phyloP scores from a whole-genome alignment of 2,329 filamentous ascomycete species.

The Cladorrhinum sp. region DNA sequence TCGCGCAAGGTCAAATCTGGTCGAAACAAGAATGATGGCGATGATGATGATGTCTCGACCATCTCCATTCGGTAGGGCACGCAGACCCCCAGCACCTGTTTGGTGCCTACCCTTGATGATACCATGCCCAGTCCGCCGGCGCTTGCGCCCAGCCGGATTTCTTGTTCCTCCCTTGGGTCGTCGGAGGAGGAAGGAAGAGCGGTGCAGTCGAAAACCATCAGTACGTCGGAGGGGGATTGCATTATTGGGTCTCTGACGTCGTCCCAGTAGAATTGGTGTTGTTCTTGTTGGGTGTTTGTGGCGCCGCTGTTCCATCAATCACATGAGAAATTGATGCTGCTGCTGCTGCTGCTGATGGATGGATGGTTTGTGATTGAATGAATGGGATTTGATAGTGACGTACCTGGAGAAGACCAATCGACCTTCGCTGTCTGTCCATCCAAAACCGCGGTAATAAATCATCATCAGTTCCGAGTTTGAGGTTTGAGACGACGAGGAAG shows the following conservation, averaged over 20 bases:
- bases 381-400: too few species aligned
- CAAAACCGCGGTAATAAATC: slow-evolving; percentile 24
- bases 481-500: background rate
- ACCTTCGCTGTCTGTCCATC: slow-evolving; percentile 17
- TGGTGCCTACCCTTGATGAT: slow-evolving; percentile 16
- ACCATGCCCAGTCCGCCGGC: background rate
- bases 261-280: slow-evolving; percentile 24
- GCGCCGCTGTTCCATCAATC: slow-evolving; percentile 1
- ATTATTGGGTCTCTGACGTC: slow-evolving; percentile 26
- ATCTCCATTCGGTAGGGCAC: background rate
- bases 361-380: too few species aligned
- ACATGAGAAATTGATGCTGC: background rate
- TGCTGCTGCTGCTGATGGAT: too few species aligned
- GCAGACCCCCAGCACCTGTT: slow-evolving; percentile 24
- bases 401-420: slow-evolving; percentile 24
- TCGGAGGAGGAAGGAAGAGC: too few species aligned
- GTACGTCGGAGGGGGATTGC: slow-evolving; percentile 18
- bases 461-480: slow-evolving; percentile 13
- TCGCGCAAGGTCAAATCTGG: too few species aligned
- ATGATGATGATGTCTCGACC: background rate
- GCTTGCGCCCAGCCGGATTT: slow-evolving; percentile 16
- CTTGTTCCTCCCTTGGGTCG: slow-evolving; percentile 8
- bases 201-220: slow-evolving; percentile 25
- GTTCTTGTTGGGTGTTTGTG: background rate
- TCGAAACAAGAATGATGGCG: too few species aligned